Conservation (phyloP, 2,329 filamentous ascomycete genomes). For the Eurotiales sp. region DNA sequence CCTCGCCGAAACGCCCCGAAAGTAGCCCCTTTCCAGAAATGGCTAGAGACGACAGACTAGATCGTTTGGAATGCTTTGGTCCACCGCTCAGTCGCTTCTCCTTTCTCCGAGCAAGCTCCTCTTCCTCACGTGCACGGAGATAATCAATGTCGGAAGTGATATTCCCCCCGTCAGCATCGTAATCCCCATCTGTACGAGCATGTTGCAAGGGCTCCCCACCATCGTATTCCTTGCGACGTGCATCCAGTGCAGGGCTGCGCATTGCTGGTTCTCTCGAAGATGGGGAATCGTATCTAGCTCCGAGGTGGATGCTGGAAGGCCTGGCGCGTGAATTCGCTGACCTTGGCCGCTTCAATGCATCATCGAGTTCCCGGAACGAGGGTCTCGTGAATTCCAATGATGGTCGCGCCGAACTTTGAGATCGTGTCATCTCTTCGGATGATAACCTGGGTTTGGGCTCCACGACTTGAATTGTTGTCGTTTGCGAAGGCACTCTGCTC, state of each 20-base stretch:
- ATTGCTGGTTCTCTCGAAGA: slow-evolving; percentile 68
- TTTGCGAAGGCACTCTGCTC: slow-evolving; percentile 32
- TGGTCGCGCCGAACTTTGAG: slow-evolving; percentile 57
- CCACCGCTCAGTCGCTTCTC: slow-evolving; percentile 51
- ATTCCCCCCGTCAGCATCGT: slow-evolving; percentile 44
- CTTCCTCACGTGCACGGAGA: slow-evolving; percentile 68
- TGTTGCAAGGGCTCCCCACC: slow-evolving; percentile 31
- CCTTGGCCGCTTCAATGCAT: slow-evolving; percentile 56
- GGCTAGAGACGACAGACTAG: slow-evolving; percentile 66
- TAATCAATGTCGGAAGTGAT: slow-evolving; percentile 81
- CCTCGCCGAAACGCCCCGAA: slow-evolving; percentile 86
- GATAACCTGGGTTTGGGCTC: slow-evolving; percentile 51
- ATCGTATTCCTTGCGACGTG: slow-evolving; percentile 32
- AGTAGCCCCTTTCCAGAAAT: slow-evolving; percentile 74
- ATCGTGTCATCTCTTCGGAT: slow-evolving; percentile 49
- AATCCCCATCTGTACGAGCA: slow-evolving; percentile 33
- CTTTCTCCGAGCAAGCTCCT: slow-evolving; percentile 56
- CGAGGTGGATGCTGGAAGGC: slow-evolving; percentile 78
- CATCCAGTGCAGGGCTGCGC: slow-evolving; percentile 40
- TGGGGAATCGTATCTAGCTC: slow-evolving; percentile 77
- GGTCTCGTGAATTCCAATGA: slow-evolving; percentile 71
- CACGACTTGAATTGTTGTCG: slow-evolving; percentile 30
- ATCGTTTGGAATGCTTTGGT: slow-evolving; percentile 64
- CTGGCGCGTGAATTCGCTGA: slow-evolving; percentile 65
- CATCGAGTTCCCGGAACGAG: slow-evolving; percentile 57